Evolutionary conservation across 805 yeast species (phyloP), one percentile per base, ranked within the genome.

Genomic region (Ogataea allantospora): DNA sequence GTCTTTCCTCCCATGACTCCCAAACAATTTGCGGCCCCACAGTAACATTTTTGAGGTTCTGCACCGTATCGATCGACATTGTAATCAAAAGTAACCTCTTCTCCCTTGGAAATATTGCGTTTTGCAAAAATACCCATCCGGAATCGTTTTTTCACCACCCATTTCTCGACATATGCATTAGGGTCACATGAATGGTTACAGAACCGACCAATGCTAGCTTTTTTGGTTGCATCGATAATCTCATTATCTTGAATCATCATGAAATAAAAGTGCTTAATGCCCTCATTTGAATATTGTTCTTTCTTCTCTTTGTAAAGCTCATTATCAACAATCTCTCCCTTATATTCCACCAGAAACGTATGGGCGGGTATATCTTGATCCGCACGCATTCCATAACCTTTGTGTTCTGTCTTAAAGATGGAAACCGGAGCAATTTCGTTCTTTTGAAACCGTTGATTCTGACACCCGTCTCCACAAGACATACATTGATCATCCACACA

Each of bases 61-160:
- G 97, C 95, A 20, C 99, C 99, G 59, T 89, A 91, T 46, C 98
- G 71, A 62, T 91, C 99, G 22, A 93, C 98, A 54, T 91, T 91
- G 62, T 91, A 91, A 57, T 84, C 89, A 60, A 84, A 84, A 1
- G 97, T 87, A 49, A 91, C 78, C 58, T 91, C 99, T 61, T 93
- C 98, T 38, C 96, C 96, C 42, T 62, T 60, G 6, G 47, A 30
- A 35, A 91, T 87, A 18, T 70, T 62, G 46, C 95, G 69, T 50
- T 84, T 84, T 34, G 97, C 86, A 58, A 91, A 93, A 16, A 91
- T 84, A 19, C 98, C 99, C 98, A 93, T 93, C 48, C 88, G 73
- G 40, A 88, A 70, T 57, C 87, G 83, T 43, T 84, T 86, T 19
- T 88, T 88, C 10, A 91, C 98, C 12, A 89, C 93, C 99, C 99